Conservation (phyloP, 495 filamentous ascomycete species). For the Penicillium parvum region DNA sequence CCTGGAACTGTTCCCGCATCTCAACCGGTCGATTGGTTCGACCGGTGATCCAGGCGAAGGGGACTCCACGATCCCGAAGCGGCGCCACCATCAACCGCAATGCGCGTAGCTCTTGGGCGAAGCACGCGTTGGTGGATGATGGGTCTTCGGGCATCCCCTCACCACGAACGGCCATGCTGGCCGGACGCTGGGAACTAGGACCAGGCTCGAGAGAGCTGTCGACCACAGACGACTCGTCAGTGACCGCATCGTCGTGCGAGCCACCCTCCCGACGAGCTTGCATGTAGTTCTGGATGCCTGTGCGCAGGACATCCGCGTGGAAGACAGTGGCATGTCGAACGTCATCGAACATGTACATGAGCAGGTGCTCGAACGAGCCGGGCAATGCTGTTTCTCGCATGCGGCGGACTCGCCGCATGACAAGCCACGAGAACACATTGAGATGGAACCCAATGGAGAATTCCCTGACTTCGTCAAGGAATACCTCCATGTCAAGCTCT, state of each 20-base stretch:
- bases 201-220: no score
- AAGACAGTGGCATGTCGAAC: no score
- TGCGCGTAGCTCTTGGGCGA: background rate
- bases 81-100: background rate
- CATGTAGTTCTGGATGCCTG: background rate
- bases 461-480: background rate
- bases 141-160: no score
- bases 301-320: no score
- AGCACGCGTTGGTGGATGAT: background rate
- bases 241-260: no score
- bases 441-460: constrained; percentile 25
- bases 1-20: no score
- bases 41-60: background rate
- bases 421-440: constrained; percentile 6
- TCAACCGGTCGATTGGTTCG: background rate
- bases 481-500: no score
- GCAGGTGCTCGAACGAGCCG: constrained; percentile 22
- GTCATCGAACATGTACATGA: constrained; percentile 16
- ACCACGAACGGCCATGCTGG: no score
- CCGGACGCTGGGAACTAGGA: no score
- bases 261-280: background rate
- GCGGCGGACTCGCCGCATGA: constrained; percentile 6
- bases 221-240: no score
- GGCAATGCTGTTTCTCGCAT: constrained; percentile 12
- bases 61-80: background rate